Evolutionary conservation across 2,329 filamentous ascomycete species (phyloP), one percentile per base, ranked within the genome.

Genomic region (Cylindrodendrum hubeiense): DNA sequence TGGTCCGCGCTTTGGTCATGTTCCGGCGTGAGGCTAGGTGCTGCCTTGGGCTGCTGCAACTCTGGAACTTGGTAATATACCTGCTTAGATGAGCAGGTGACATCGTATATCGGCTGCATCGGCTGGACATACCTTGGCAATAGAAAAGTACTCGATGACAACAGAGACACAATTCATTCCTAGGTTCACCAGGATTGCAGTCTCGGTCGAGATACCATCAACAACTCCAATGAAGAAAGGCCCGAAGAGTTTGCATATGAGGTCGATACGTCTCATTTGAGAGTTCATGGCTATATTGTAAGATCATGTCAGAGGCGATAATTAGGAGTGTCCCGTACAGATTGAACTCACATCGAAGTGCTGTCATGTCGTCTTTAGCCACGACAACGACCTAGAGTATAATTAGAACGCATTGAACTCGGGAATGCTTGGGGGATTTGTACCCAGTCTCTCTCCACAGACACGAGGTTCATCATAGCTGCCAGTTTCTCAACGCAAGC

Each of bases 391-490:
- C 76, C 75, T 71, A 19, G 4, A 10, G 1, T 19, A 21, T 5
- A 12, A 44, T 71, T 52, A 71, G 68, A 30, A 22, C 19, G n/a
- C 7, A 7, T 19, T 5, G 28, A 22, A 22, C 8, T 24, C 12
- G 43, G 17, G 10, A 5, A 3, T 22, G 5, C 34, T 28, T 15
- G 22, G 3, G 12, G 8, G 26, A n/a, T 10, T 34, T 73, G 19
- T 68, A 88, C 84, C 91, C 91, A 93, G 71, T 94, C 92, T 71
- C 89, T 82, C 76, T 94, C 92, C 0, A 94, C 85, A 0, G 91
- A 83, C 1, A 94, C 86, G 0, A 87, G 82, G 74, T 93, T 94
- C 75, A 89, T 84, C 6, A 90, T 83, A 1, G 89, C 84, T 15
- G 83, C 84, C 9, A 93, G 77, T 75, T 94, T 94, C 78, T 94